A percentile compares a stretch with the other conserved stretches of the same genome.
These are phyloP conservation scores for Solanum sitiens DNA, from an alignment of 257 asterid genomes.

Conservation along the genomic window DNA sequence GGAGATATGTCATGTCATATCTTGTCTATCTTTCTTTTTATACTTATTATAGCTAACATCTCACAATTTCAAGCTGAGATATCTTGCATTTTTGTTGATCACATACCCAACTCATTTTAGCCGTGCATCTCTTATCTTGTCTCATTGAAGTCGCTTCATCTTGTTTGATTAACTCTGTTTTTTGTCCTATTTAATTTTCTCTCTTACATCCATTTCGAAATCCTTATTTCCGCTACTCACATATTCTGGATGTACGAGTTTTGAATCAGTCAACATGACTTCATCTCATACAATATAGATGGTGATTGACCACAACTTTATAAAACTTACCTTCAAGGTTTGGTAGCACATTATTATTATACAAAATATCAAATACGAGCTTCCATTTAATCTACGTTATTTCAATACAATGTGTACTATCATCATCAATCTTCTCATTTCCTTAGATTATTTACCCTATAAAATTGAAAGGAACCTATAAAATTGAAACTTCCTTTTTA, in stretches of 20 bases:
- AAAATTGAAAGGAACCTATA: not conserved
- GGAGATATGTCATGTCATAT: not conserved
- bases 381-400: not conserved
- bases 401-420: not conserved
- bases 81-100: not conserved
- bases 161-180: not conserved
- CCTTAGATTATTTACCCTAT: not conserved
- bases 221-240: not conserved
- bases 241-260: not conserved
- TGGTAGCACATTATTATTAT: not conserved
- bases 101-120: not conserved
- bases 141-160: not conserved
- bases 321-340: not conserved
- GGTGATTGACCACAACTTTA: not conserved
- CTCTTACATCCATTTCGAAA: not conserved
- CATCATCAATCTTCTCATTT: not conserved
- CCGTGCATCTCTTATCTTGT: not conserved
- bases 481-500: not conserved
- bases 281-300: not conserved
- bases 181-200: not conserved
- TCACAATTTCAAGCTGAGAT: not conserved
- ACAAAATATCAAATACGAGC: not conserved
- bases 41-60: not conserved
- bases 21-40: not conserved
- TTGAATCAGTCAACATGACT: not conserved